A percentile compares a stretch with the other conserved stretches of the same genome.
Conservation (phyloP, 768 basidiomycete genomes). For the Sarcodon sp. region DNA sequence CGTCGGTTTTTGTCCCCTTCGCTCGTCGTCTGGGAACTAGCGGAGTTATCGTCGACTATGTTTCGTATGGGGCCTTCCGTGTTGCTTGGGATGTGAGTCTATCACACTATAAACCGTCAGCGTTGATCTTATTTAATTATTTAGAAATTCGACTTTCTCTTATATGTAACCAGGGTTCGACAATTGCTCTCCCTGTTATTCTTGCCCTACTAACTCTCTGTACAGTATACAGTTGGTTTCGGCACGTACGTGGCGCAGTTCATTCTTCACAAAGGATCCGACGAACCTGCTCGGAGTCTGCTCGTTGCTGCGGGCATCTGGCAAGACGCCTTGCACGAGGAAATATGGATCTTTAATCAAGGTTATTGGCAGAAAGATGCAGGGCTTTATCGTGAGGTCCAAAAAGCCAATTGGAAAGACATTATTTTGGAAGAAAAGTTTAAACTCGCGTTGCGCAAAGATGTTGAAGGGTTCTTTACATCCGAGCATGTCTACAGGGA, state of each 20-base stretch:
- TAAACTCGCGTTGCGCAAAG: conserved; percentile 58
- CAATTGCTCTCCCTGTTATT: not conserved
- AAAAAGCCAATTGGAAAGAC: conserved; percentile 56
- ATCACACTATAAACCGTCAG: not conserved
- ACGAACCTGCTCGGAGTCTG: conserved; percentile 36
- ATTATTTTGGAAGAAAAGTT: conserved; percentile 59
- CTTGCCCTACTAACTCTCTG: not conserved
- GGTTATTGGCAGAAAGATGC: conserved; percentile 56
- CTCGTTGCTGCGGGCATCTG: conserved; percentile 41
- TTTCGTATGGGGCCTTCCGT: conserved; percentile 42
- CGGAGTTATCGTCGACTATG: conserved; percentile 38
- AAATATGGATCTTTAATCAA: conserved; percentile 70
- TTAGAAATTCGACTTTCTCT: conserved; percentile 42
- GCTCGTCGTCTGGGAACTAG: conserved; percentile 26
- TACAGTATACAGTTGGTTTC: conserved; percentile 18
- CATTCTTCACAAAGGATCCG: conserved; percentile 49
- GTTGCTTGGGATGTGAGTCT: conserved; percentile 44
- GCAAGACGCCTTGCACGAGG: conserved; percentile 41
- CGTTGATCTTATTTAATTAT: not conserved
- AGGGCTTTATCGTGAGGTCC: conserved; percentile 36
- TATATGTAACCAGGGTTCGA: conserved; percentile 38
- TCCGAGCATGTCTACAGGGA: conserved; percentile 63
- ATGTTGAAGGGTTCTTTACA: conserved; percentile 71
- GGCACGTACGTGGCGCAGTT: conserved; percentile 22
- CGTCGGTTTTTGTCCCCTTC: conserved; percentile 34